Evolutionary conservation across 768 basidiomycete genomes (phyloP).

Genomic region (Xerocomellus amylosporus): DNA sequence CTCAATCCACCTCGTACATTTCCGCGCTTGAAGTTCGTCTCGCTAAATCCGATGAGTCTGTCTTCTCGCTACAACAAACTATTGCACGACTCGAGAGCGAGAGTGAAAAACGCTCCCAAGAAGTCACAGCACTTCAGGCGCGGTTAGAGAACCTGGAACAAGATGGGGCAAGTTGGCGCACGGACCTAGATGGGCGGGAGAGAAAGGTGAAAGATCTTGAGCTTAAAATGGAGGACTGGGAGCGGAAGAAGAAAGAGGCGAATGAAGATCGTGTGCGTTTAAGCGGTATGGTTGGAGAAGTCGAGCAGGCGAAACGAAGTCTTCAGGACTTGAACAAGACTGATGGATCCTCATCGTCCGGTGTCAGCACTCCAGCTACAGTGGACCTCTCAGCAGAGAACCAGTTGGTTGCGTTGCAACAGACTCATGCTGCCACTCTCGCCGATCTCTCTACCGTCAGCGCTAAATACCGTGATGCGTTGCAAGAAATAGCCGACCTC

Average conservation of each 20-base stretch:
- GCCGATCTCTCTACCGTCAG: slow-evolving; percentile 76
- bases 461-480: slow-evolving; percentile 81
- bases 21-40: slow-evolving; percentile 82
- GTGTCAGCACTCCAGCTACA: slow-evolving; percentile 28
- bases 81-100: slow-evolving; percentile 79
- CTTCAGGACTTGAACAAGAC: slow-evolving; percentile 47
- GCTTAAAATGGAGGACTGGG: slow-evolving; percentile 74
- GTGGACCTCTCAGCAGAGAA: slow-evolving; percentile 45
- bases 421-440: slow-evolving; percentile 78
- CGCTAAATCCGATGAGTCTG: slow-evolving; percentile 73
- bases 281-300: slow-evolving; percentile 64
- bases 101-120: slow-evolving; percentile 66
- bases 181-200: slow-evolving; percentile 84
- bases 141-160: slow-evolving; percentile 66
- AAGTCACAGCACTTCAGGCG: slow-evolving; percentile 66
- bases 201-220: slow-evolving; percentile 73
- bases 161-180: slow-evolving; percentile 79
- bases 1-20: slow-evolving; percentile 73
- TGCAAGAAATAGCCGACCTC: slow-evolving; percentile 90
- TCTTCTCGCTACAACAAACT: slow-evolving; percentile 61
- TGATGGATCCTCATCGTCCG: slow-evolving; percentile 31
- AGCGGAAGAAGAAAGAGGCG: slow-evolving; percentile 65
- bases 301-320: slow-evolving; percentile 65
- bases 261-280: slow-evolving; percentile 65
- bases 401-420: slow-evolving; percentile 73